These are phyloP conservation scores for Margaritispora aquatica DNA, from an alignment of 495 filamentous ascomycete species.

Conservation along the genomic window DNA sequence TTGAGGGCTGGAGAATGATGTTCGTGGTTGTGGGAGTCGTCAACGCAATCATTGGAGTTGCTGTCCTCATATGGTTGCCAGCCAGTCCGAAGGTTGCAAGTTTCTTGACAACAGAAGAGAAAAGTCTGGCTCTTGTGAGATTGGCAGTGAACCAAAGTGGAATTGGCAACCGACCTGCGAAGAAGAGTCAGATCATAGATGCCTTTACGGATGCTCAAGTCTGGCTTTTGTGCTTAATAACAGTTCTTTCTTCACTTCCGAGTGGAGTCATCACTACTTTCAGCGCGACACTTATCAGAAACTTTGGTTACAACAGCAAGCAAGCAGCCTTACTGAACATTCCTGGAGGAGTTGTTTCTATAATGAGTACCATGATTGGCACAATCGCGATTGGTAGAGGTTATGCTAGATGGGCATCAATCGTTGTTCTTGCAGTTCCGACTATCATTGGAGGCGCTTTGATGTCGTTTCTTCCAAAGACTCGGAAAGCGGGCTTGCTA, in stretches of 20 bases:
- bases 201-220: conserved; percentile 52
- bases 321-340: conserved; percentile 58
- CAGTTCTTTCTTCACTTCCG: background rate
- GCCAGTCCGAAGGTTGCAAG: conserved; percentile 60
- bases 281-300: conserved; percentile 31
- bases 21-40: conserved; percentile 60
- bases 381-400: background rate
- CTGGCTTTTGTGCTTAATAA: conserved; percentile 50
- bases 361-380: conserved; percentile 45
- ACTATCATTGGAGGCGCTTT: conserved; percentile 53
- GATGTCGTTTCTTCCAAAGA: conserved; percentile 54
- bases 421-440: conserved; percentile 20
- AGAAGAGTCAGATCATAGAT: conserved; percentile 55
- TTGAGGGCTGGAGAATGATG: conserved; percentile 27
- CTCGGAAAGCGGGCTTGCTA: conserved; percentile 36
- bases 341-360: conserved; percentile 57
- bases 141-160: conserved; percentile 63
- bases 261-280: background rate
- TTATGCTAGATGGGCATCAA: conserved; percentile 26
- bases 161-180: conserved; percentile 65
- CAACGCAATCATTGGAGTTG: conserved; percentile 38
- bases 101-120: conserved; percentile 54
- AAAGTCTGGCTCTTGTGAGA: conserved; percentile 50
- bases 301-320: conserved; percentile 47
- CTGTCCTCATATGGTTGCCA: conserved; percentile 36